Evolutionary conservation across 2,329 filamentous ascomycete genomes (phyloP).

Genomic region (Rutstroemia sp.): DNA sequence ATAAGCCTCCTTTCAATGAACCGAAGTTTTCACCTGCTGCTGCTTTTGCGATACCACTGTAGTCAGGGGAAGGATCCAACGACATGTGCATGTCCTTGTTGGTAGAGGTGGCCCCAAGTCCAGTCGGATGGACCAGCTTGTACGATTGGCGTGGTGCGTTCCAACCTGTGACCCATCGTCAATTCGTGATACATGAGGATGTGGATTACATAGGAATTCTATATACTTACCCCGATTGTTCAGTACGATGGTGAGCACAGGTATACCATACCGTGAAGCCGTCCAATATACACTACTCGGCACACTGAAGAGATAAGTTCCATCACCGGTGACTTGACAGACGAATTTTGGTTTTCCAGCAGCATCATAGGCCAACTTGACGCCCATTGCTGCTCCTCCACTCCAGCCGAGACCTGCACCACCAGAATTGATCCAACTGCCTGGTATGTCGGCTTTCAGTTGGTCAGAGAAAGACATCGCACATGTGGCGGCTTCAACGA

Average conservation of each 20-base stretch:
- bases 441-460: constrained; percentile 60
- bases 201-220: too few species aligned
- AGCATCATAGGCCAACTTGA: constrained; percentile 53
- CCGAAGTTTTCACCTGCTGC: not conserved
- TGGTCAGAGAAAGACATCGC: not conserved
- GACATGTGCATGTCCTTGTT: not conserved
- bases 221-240: not conserved
- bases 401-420: constrained; percentile 56
- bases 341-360: constrained; percentile 31
- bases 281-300: constrained; percentile 61
- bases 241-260: constrained; percentile 53
- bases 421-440: constrained; percentile 47
- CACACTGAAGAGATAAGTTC: constrained; percentile 55
- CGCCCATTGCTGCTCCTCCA: constrained; percentile 63
- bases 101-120: not conserved
- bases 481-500: not conserved
- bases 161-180: not conserved
- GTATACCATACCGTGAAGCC: constrained; percentile 52
- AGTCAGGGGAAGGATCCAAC: not conserved
- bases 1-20: not conserved
- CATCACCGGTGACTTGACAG: constrained; percentile 56
- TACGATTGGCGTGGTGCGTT: not conserved
- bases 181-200: not conserved
- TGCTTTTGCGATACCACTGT: not conserved
- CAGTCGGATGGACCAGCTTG: not conserved